phyloP scores from a whole-genome alignment of 208 protist genomes.

The Porcisia deanei region DNA sequence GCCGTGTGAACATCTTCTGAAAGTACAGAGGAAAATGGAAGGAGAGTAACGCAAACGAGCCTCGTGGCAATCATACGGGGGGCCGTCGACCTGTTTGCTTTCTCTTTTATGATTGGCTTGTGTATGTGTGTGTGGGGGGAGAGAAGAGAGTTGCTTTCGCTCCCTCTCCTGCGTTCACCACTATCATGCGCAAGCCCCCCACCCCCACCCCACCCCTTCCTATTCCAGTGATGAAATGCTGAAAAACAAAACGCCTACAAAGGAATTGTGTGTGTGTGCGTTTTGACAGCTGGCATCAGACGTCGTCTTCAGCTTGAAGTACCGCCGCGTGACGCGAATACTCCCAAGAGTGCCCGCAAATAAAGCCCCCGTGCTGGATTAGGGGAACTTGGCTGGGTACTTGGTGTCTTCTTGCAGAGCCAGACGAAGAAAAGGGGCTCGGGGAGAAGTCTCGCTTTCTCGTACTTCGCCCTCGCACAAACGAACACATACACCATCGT shows the following conservation, averaged over 20 bases:
- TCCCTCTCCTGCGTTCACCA: neutral
- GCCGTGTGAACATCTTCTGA: constrained; percentile 58
- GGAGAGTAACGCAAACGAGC: neutral
- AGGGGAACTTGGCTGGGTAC: neutral
- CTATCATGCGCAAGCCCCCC: neutral
- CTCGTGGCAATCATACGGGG: neutral
- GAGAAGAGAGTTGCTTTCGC: neutral
- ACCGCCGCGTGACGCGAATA: neutral
- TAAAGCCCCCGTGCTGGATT: neutral
- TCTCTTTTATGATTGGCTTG: neutral
- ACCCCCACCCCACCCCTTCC: no score
- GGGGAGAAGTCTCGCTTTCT: neutral
- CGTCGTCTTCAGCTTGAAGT: neutral
- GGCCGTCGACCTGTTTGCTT: neutral
- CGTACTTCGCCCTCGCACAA: neutral
- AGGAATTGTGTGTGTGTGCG: no score
- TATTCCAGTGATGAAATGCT: no score
- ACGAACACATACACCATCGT: neutral
- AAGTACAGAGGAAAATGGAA: neutral
- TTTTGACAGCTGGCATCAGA: no score
- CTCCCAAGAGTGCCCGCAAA: neutral
- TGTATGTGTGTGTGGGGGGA: neutral
- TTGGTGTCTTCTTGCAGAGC: neutral
- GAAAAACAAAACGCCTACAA: no score
- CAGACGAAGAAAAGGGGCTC: no score